A percentile compares a stretch with the other conserved stretches of the same genome.
These are phyloP conservation scores for Handroanthus guayacan DNA, from an alignment of 257 asterid species.

Conservation along the genomic window DNA sequence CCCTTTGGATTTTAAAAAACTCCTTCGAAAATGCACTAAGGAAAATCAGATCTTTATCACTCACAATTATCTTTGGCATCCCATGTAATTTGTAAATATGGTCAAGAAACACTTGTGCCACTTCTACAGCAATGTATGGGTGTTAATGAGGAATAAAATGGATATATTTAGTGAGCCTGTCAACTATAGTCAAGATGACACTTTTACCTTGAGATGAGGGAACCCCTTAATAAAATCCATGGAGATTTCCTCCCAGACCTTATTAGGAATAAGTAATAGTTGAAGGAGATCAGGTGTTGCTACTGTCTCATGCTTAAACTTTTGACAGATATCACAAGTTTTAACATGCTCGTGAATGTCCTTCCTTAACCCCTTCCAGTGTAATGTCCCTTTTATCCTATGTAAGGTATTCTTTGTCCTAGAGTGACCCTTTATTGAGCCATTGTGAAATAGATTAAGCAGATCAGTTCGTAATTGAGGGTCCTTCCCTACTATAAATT, in stretches of 20 bases:
- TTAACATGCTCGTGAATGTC: background rate
- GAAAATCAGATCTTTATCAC: slow-evolving; percentile 6
- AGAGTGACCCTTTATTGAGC: background rate
- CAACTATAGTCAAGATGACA: background rate
- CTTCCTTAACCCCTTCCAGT: background rate
- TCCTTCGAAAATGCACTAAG: background rate
- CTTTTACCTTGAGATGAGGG: background rate
- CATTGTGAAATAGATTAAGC: background rate
- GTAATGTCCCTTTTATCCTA: background rate
- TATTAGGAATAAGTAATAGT: background rate
- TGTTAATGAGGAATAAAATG: slow-evolving; percentile 8
- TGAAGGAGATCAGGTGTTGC: background rate
- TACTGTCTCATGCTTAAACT: background rate
- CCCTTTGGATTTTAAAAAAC: background rate
- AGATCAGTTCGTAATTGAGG: background rate
- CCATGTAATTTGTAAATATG: slow-evolving; percentile 8
- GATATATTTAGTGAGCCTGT: background rate
- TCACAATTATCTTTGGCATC: background rate
- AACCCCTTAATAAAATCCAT: slow-evolving; percentile 20
- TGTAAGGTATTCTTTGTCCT: background rate
- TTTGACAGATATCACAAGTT: background rate
- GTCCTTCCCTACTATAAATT: background rate
- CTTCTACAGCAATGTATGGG: background rate
- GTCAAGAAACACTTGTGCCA: background rate
- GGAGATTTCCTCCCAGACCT: background rate